Conservation (phyloP, 345 rosid species). For the Hibiscus mutabilis region DNA sequence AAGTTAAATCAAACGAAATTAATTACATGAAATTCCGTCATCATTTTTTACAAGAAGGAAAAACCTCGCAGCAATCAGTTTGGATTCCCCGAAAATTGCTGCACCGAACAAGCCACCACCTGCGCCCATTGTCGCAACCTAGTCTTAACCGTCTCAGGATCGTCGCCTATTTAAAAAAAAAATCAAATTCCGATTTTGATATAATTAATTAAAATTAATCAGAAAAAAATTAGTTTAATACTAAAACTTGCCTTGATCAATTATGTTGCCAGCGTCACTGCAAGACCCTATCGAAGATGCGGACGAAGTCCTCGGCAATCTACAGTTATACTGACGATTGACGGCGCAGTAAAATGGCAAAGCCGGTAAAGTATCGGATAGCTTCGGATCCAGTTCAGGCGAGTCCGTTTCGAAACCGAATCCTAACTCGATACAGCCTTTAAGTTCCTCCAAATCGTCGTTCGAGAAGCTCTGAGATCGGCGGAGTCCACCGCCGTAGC, state of each 20-base stretch:
- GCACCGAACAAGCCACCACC: constrained; percentile 74
- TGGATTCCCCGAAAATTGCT: constrained; percentile 42
- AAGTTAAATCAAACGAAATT: neutral
- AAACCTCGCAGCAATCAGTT: constrained; percentile 7
- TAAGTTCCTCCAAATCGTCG: constrained; percentile 79
- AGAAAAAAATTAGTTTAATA: neutral
- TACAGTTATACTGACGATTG: constrained; percentile 44
- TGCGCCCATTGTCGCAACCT: constrained; percentile 85
- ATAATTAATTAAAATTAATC: neutral
- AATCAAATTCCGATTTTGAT: neutral
- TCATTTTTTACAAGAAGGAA: neutral
- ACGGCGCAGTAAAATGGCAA: constrained; percentile 66
- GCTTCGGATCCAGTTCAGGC: constrained; percentile 56
- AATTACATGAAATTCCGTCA: neutral
- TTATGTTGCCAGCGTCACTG: constrained; percentile 34
- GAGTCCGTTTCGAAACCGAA: constrained; percentile 69
- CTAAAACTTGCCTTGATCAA: constrained; percentile 47
- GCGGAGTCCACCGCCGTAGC: constrained; percentile 10
- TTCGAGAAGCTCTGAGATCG: constrained; percentile 57
- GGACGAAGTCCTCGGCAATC: constrained; percentile 58
- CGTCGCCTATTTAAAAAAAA: constrained; percentile 41
- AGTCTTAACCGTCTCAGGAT: constrained; percentile 60
- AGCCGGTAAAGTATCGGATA: constrained; percentile 67
- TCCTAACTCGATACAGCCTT: constrained; percentile 75
- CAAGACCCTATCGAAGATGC: constrained; percentile 47